These are phyloP conservation scores for Saturnispora halmiae DNA, from an alignment of 805 yeast genomes.

Conservation along the genomic window DNA sequence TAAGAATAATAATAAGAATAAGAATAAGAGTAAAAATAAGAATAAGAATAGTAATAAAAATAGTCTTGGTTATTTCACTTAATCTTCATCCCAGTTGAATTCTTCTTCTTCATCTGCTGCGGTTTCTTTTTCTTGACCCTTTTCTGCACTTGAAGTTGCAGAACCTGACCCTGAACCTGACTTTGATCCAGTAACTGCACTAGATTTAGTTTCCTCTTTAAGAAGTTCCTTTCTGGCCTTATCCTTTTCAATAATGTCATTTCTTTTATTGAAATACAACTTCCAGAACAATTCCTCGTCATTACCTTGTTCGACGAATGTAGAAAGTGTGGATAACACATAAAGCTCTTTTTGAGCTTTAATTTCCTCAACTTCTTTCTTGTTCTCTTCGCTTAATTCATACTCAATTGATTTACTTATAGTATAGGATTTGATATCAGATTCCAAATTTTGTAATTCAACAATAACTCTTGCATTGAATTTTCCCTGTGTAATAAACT, in stretches of 20 bases:
- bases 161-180: too few species aligned
- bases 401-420: background rate
- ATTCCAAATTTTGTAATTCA: constrained; percentile 5
- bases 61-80: background rate
- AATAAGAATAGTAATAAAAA: too few species aligned
- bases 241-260: constrained; percentile 5
- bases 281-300: constrained; percentile 6
- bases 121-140: background rate
- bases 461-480: constrained; percentile 5
- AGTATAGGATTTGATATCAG: background rate
- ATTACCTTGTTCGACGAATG: background rate
- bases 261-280: constrained; percentile 3
- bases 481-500: background rate
- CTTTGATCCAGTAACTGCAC: too few species aligned
- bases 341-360: constrained; percentile 1
- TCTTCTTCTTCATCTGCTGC: constrained; percentile 7
- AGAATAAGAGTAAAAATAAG: background rate
- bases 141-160: background rate
- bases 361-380: background rate
- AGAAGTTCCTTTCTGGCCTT: constrained; percentile 1
- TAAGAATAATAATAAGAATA: background rate
- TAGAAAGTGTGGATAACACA: constrained; percentile 1
- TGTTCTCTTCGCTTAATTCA: background rate
- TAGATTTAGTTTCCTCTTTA: background rate
- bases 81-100: constrained; percentile 9